These are phyloP conservation scores for Nannizziopsis barbatae DNA, from an alignment of 2,329 filamentous ascomycete species.

Conservation along the genomic window DNA sequence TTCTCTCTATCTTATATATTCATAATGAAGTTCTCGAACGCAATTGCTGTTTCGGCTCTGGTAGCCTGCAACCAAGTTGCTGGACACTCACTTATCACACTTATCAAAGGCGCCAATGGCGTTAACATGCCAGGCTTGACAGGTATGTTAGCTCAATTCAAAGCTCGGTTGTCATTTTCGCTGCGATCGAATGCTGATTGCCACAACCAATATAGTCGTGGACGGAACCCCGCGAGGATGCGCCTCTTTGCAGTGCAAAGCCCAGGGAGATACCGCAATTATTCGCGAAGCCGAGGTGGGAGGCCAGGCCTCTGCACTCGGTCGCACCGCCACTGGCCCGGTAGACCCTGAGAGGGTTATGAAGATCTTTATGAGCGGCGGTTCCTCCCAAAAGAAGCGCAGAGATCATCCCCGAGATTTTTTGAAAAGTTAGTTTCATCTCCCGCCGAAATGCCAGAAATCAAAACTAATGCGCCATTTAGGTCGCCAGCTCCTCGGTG, in stretches of 20 bases:
- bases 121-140: slow-evolving; percentile 9
- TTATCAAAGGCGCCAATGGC: slow-evolving; percentile 7
- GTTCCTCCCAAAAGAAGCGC: not conserved
- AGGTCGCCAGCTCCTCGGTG: not conserved
- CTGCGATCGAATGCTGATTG: not conserved
- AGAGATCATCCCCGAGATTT: slow-evolving; percentile 7
- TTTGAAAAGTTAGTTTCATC: not conserved
- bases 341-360: slow-evolving; percentile 2
- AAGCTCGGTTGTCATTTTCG: not conserved
- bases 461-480: not conserved
- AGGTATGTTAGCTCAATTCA: not conserved
- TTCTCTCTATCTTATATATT: not conserved
- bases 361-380: slow-evolving; percentile 1
- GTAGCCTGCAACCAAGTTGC: slow-evolving; percentile 9
- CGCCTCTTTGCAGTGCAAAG: slow-evolving; percentile 3
- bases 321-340: slow-evolving; percentile 1
- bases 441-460: not conserved
- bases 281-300: slow-evolving; percentile 6
- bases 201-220: not conserved
- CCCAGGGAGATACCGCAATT: slow-evolving; percentile 6
- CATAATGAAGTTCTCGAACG: slow-evolving; percentile 8
- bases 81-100: slow-evolving; percentile 6
- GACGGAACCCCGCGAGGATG: slow-evolving; percentile 9
- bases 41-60: slow-evolving; percentile 5
- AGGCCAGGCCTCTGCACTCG: slow-evolving; percentile 2